Conservation (phyloP, 2,329 filamentous ascomycete genomes). For the Ceratocystis papillata region DNA sequence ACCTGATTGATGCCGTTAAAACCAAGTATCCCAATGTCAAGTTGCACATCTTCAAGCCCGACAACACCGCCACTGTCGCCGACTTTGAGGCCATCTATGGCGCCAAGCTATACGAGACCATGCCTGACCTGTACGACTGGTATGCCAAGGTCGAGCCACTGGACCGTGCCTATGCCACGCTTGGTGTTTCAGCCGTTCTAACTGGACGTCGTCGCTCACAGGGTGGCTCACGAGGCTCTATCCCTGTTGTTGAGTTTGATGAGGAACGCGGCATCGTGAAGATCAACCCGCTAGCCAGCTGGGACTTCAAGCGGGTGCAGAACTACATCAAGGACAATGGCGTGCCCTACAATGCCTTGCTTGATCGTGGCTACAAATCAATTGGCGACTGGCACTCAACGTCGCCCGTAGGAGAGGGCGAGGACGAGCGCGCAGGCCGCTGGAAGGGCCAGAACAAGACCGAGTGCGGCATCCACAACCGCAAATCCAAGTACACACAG, state of each 20-base stretch:
- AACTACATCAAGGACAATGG: slow-evolving; percentile 74
- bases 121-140: slow-evolving; percentile 90
- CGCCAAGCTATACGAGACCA: slow-evolving; percentile 68
- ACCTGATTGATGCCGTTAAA: slow-evolving; percentile 62
- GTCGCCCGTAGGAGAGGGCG: slow-evolving; percentile 73
- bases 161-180: slow-evolving; percentile 76
- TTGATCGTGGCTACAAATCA: slow-evolving; percentile 94
- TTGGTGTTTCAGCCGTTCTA: slow-evolving; percentile 79
- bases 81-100: slow-evolving; percentile 80
- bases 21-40: slow-evolving; percentile 65
- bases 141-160: slow-evolving; percentile 95
- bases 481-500: slow-evolving; percentile 82
- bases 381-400: slow-evolving; percentile 98
- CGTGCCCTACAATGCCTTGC: slow-evolving; percentile 85
- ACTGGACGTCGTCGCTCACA: slow-evolving; percentile 87
- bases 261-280: slow-evolving; percentile 82
- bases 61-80: slow-evolving; percentile 56
- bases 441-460: slow-evolving; percentile 97
- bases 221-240: slow-evolving; percentile 79
- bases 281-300: slow-evolving; percentile 93
- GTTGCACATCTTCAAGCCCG: slow-evolving; percentile 83
- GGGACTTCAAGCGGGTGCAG: slow-evolving; percentile 83
- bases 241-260: slow-evolving; percentile 87
- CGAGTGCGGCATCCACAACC: slow-evolving; percentile 98
- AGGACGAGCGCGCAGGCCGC: slow-evolving; percentile 89